Base-by-base conservation (phyloP, 2,329 filamentous ascomycete species). In the Diplodia scrobiculata region DNA sequence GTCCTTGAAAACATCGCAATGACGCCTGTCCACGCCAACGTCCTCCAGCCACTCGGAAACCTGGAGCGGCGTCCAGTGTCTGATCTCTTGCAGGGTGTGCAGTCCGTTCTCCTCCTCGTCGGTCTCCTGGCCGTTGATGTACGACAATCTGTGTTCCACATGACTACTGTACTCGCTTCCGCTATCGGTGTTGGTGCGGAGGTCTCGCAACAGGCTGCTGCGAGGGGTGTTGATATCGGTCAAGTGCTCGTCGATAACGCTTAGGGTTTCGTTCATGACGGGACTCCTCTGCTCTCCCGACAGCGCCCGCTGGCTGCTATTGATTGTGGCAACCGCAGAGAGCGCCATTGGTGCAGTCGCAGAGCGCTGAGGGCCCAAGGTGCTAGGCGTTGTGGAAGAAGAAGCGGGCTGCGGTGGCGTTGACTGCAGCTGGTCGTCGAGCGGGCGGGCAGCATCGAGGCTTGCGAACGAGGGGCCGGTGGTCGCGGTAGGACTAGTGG, bases 211-310 rank as follows among this genome's bases (percentile, higher is more conserved):
- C 52, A 80, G 71, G 66, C 84, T 69, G 68, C 86, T 84, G 27
- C 85, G 82, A 64, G 85, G 85, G 5, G 83, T 86, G 74, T 83
- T 85, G 80, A 98, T 86, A 75, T 97, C 91, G 50, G 92, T 97
- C 71, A 98, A 97, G 75, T 97, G 94, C 78, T 98, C 94, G 76
- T 98, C 90, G 72, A 98, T 98, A 67, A 98, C 94, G 73, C 92
- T 97, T 62, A 98, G 80, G 0, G 94, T 97, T 76, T 98, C 93
- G 75, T 93, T 92, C 82, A 98, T 90, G 59, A 97, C 93, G 11
- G 91, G 90, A 73, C 87, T 90, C 64, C 88, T 86, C 70, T 87
- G 54, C 70, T 68, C 65, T 52, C 60, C 67, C 41, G 53, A 55
- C 52, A 65, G 47, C 9, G 10, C 63, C 36, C 63, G 41, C 41